Percentiles rank a stretch among this genome's conserved stretches.
phyloP scores from a whole-genome alignment of 805 yeast species.

The Ogataea salicorniae region DNA sequence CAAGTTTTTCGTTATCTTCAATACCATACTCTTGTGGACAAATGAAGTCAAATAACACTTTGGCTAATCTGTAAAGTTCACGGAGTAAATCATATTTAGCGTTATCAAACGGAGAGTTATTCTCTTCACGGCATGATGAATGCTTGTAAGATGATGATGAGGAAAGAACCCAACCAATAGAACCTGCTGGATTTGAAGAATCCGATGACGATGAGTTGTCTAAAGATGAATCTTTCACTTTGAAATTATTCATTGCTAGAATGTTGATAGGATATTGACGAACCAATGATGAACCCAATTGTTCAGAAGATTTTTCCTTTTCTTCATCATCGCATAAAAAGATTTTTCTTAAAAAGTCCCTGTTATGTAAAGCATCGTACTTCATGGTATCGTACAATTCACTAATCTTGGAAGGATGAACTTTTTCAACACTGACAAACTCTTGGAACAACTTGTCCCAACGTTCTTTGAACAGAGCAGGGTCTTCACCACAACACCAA shows the following conservation, averaged over 20 bases:
- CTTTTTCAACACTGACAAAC: conserved; percentile 87
- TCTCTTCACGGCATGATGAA: conserved; percentile 21
- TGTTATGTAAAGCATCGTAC: conserved; percentile 93
- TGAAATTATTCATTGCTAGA: conserved; percentile 71
- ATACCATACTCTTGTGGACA: conserved; percentile 99
- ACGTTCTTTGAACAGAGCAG: conserved; percentile 82
- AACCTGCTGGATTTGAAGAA: conserved; percentile 45
- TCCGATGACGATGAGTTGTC: conserved; percentile 21
- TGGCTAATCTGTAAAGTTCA: conserved; percentile 84
- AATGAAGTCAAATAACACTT: conserved; percentile 91
- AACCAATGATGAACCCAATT: conserved; percentile 46
- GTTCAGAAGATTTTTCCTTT: conserved; percentile 17
- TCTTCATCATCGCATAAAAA: conserved; percentile 52
- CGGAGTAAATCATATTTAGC: conserved; percentile 74
- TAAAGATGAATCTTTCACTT: conserved; percentile 41
- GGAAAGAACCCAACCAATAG: conserved; percentile 59
- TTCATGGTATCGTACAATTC: conserved; percentile 98
- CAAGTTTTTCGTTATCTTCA: conserved; percentile 89
- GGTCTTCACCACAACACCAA: conserved; percentile 98
- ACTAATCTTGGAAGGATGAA: conserved; percentile 94
- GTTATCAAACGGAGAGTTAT: conserved; percentile 60
- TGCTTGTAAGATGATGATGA: conserved; percentile 32
- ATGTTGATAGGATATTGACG: conserved; percentile 70
- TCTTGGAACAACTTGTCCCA: conserved; percentile 97
- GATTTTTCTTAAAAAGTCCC: conserved; percentile 79